These are phyloP conservation scores for Pyrrhoderma lamaoense DNA, from an alignment of 1,284 basidiomycete species.

Conservation along the genomic window DNA sequence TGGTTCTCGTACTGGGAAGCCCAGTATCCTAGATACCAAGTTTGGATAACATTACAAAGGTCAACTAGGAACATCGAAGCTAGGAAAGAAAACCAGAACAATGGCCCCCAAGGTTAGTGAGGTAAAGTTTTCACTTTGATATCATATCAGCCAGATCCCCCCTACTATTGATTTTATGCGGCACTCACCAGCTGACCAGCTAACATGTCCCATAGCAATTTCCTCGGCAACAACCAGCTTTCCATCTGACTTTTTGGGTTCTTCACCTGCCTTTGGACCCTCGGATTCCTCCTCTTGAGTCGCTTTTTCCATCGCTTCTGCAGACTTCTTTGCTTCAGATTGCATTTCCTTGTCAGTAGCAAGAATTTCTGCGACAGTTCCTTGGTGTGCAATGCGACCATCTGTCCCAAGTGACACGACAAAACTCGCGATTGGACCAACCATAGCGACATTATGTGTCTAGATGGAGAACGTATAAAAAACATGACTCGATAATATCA, in stretches of 20 bases:
- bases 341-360: constrained; percentile 33
- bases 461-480: constrained; percentile 20
- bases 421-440: constrained; percentile 52
- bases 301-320: constrained; percentile 33
- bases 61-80: constrained; percentile 22
- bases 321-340: constrained; percentile 34
- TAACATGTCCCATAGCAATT: constrained; percentile 48
- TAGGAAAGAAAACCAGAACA: constrained; percentile 34
- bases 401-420: constrained; percentile 51
- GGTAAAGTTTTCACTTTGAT: constrained; percentile 26
- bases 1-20: constrained; percentile 38
- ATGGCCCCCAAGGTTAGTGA: constrained; percentile 36
- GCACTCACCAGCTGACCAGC: constrained; percentile 36
- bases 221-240: constrained; percentile 56
- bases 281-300: constrained; percentile 33
- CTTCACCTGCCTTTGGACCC: constrained; percentile 25
- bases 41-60: constrained; percentile 30
- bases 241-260: constrained; percentile 28
- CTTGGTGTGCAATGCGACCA: constrained; percentile 43
- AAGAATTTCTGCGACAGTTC: constrained; percentile 39
- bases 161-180: constrained; percentile 5
- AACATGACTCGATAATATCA: neutral
- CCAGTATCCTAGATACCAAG: constrained; percentile 49
- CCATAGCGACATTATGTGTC: constrained; percentile 70
- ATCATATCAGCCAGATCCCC: neutral